Evolutionary conservation across 345 rosid species (phyloP).

Genomic region (Salix udensis): DNA sequence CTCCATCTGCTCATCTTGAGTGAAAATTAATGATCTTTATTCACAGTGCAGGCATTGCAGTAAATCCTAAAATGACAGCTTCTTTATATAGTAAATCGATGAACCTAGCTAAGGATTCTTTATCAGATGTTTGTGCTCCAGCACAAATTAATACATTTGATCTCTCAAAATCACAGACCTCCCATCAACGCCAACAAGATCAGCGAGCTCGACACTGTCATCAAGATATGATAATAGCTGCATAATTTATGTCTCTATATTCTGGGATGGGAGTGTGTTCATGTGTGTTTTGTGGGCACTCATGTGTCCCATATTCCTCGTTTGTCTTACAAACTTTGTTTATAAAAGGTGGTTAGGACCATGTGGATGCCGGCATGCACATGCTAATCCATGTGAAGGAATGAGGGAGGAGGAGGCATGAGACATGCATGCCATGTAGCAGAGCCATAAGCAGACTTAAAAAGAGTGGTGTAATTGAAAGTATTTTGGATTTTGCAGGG

Average conservation of each 20-base stretch:
- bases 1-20: neutral
- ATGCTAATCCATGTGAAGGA: slow-evolving; percentile 20
- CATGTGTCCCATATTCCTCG: neutral
- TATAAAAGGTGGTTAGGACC: neutral
- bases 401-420: neutral
- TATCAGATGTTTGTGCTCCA: neutral
- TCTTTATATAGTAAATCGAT: neutral
- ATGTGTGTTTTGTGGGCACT: neutral
- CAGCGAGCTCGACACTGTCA: neutral
- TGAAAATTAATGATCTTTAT: neutral
- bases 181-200: neutral
- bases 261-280: neutral
- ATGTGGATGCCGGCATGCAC: slow-evolving; percentile 8
- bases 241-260: neutral
- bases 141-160: neutral
- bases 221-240: neutral
- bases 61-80: neutral
- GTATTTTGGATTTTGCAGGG: slow-evolving; percentile 34
- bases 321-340: slow-evolving; percentile 2
- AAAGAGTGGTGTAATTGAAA: slow-evolving; percentile 16
- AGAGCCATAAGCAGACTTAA: neutral
- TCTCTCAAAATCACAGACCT: neutral
- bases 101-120: neutral
- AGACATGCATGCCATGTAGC: slow-evolving; percentile 1
- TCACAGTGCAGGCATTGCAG: neutral